These are phyloP conservation scores for Russula vinacea DNA, from an alignment of 768 basidiomycete species.

Conservation along the genomic window DNA sequence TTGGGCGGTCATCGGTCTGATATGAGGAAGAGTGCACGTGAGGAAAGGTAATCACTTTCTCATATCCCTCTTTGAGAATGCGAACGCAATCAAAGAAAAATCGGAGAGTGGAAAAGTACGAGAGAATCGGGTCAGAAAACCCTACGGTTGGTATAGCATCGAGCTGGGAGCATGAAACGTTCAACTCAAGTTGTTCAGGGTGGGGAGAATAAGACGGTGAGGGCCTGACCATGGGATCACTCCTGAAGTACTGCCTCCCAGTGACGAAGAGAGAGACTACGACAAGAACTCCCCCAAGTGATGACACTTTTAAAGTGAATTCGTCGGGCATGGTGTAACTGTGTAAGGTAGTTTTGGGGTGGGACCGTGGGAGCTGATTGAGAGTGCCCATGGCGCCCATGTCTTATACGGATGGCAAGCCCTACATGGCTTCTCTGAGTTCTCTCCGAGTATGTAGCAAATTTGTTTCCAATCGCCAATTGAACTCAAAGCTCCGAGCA, in stretches of 20 bases:
- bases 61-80: conserved; percentile 2
- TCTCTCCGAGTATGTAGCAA: too few species aligned
- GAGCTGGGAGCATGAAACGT: neutral
- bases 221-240: neutral
- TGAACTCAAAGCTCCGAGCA: too few species aligned
- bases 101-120: conserved; percentile 27
- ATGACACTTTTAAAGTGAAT: neutral
- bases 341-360: too few species aligned
- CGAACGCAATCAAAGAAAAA: neutral
- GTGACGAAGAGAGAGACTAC: neutral
- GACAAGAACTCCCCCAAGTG: neutral
- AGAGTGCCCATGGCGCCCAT: too few species aligned
- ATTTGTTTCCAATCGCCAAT: neutral
- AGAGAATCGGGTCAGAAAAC: conserved; percentile 31
- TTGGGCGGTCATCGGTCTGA: too few species aligned
- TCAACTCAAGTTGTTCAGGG: too few species aligned
- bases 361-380: too few species aligned
- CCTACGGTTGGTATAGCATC: neutral
- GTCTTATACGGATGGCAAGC: too few species aligned
- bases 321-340: too few species aligned
- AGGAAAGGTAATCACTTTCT: neutral
- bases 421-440: too few species aligned
- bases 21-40: too few species aligned
- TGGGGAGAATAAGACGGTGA: too few species aligned
- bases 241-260: neutral